Percentiles rank a stretch among this genome's conserved stretches.
phyloP scores from a whole-genome alignment of 2,329 filamentous ascomycete genomes.

The Colletotrichum tropicicola region DNA sequence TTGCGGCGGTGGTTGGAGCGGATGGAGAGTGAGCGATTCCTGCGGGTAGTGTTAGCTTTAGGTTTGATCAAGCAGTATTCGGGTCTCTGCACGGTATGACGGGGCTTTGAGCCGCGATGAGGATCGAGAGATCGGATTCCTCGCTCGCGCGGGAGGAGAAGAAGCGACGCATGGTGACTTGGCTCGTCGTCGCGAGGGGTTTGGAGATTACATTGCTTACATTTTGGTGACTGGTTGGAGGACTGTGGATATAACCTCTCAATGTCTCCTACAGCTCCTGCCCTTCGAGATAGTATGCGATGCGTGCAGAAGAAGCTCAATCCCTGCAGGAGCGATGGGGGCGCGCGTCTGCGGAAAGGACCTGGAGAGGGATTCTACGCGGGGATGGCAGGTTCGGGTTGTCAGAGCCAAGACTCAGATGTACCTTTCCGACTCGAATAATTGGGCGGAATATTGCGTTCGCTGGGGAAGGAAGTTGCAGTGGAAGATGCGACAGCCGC shows the following conservation, averaged over 20 bases:
- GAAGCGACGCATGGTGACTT: conserved; percentile 12
- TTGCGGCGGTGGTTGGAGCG: conserved; percentile 68
- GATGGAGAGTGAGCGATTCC: conserved; percentile 79
- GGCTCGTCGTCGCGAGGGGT: background rate
- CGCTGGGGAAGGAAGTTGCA: conserved; percentile 5
- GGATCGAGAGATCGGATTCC: background rate
- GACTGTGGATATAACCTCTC: background rate
- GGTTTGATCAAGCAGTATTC: background rate
- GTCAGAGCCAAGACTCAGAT: background rate
- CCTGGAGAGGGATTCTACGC: background rate
- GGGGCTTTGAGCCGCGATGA: background rate
- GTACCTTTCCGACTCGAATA: background rate
- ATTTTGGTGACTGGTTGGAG: background rate
- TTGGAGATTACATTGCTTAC: conserved; percentile 13
- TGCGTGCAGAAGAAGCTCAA: background rate
- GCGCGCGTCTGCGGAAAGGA: background rate
- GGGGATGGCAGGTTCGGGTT: background rate
- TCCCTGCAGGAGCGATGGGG: background rate
- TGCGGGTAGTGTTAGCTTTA: conserved; percentile 39
- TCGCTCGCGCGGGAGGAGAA: conserved; percentile 21
- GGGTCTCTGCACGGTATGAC: background rate
- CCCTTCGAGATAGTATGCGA: background rate
- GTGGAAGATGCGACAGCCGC: conserved; percentile 3
- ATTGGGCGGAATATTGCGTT: background rate
- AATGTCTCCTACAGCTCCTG: background rate